phyloP scores from a whole-genome alignment of 768 basidiomycete species.

The Dacryopinax spathularia region DNA sequence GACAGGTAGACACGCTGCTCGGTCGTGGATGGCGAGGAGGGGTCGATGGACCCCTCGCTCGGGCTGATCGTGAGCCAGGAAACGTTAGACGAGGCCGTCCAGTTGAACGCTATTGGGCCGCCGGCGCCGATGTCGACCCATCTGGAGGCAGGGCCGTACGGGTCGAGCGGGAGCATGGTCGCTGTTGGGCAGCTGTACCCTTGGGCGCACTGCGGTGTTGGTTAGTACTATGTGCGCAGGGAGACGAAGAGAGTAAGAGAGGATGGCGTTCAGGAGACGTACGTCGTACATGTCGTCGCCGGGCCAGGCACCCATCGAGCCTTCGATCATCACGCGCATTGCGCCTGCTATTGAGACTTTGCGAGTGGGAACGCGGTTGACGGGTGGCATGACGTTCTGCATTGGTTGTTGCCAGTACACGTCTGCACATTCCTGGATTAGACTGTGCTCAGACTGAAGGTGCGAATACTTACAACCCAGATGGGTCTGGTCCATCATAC shows the following conservation, averaged over 20 bases:
- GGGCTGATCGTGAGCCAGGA: slow-evolving; percentile 41
- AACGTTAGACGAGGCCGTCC: slow-evolving; percentile 34
- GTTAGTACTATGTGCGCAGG: too few relatives aligned
- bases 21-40: slow-evolving; percentile 21
- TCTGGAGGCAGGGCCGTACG: slow-evolving; percentile 38
- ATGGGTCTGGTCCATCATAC: not conserved
- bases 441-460: slow-evolving; percentile 23
- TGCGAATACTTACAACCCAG: too few relatives aligned
- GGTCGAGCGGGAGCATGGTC: slow-evolving; percentile 36
- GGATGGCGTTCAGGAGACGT: not conserved
- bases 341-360: slow-evolving; percentile 45
- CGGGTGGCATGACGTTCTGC: slow-evolving; percentile 42
- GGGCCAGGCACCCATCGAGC: slow-evolving; percentile 25
- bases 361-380: slow-evolving; percentile 38
- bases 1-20: slow-evolving; percentile 42
- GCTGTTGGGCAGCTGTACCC: slow-evolving; percentile 14
- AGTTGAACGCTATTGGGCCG: slow-evolving; percentile 44
- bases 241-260: not conserved
- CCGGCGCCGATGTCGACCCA: slow-evolving; percentile 52
- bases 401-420: slow-evolving; percentile 22
- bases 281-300: not conserved
- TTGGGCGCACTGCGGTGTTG: not conserved
- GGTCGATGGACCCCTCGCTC: slow-evolving; percentile 35
- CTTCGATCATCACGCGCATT: slow-evolving; percentile 50
- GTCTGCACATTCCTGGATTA: not conserved